Evolutionary conservation across 2,329 filamentous ascomycete genomes (phyloP).

Genomic region (Myriosclerotinia duriaeana): DNA sequence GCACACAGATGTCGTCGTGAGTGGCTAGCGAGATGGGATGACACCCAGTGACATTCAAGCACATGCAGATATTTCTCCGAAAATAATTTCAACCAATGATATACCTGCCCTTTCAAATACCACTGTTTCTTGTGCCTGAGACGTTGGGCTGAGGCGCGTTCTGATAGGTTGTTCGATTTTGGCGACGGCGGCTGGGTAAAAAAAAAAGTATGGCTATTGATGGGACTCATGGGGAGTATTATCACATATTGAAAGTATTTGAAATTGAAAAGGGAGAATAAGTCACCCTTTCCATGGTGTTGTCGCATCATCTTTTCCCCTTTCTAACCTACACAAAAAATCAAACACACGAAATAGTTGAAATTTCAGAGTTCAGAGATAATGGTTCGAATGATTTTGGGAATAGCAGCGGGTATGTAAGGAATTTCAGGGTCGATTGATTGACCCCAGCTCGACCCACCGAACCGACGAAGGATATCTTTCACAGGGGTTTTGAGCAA

Average conservation of each 20-base stretch:
- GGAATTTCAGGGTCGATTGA: not conserved
- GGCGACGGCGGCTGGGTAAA: not conserved
- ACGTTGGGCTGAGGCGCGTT: not conserved
- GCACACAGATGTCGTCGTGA: not conserved
- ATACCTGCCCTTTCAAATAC: not conserved
- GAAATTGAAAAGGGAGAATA: not conserved
- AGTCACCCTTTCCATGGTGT: not conserved
- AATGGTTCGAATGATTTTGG: constrained; percentile 20
- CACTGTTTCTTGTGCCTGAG: constrained; percentile 8
- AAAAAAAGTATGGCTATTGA: too few species aligned
- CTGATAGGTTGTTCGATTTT: not conserved
- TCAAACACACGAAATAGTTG: not conserved
- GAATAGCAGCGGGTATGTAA: constrained; percentile 11
- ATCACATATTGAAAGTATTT: too few species aligned
- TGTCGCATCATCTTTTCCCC: not conserved
- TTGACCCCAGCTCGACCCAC: too few species aligned
- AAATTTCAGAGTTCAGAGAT: not conserved
- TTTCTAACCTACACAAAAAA: not conserved
- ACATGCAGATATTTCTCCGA: not conserved
- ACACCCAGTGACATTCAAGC: not conserved
- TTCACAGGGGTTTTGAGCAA: too few species aligned
- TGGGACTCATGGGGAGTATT: too few species aligned
- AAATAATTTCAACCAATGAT: not conserved
- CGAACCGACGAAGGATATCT: too few species aligned
- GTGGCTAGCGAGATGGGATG: not conserved